Evolutionary conservation across 371 early-diverging fungal genomes (phyloP), one percentile per base, ranked within the genome.

Genomic region (Mortierella sp.): DNA sequence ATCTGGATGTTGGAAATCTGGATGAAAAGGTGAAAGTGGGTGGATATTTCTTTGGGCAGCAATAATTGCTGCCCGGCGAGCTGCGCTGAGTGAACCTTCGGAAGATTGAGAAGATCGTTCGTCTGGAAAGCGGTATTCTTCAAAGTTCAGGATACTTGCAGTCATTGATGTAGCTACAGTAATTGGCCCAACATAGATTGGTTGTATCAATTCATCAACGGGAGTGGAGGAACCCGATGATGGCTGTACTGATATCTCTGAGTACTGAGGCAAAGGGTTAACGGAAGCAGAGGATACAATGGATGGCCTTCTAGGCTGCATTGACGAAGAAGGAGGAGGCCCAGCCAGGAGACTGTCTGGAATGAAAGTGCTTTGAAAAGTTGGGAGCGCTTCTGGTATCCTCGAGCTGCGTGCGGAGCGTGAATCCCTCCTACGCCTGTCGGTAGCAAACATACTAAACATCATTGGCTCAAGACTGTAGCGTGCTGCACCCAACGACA

Each of bases 21-120:
- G 73, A 53, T 72, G 79, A 34, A 66, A 64, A 3, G 79, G 79
- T 22, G 74, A 79, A 22, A 79, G 61, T 7, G 79, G 79, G 32
- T 79, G 79, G 26, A 79, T 64, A 22, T 26, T 32, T 6, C 67
- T 45, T 29, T 73, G 73, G 1, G 40, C 57, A 0, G 64, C 54
- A 2, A 40, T 45, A 8, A 56, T 7, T 12, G 42, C 59, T n/a
- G 34, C 26, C 31, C 37, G 42, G 3, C 22, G 26, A 23, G 29
- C 40, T 19, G 58, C 28, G 53, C 23, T n/a, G 3, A 22, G 55
- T 26, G 26, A 35, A 19, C 12, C n/a, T 19, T n/a, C 17, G 3
- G 66, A 19, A 23, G 6, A 2, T 6, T 5, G 57, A 3, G 60
- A n/a, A 1, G 40, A n/a, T 12, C 55, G 63, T 22, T 73, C 79